Evolutionary conservation across 2,329 filamentous ascomycete genomes (phyloP).

Genomic region (Diaporthe vaccinii): DNA sequence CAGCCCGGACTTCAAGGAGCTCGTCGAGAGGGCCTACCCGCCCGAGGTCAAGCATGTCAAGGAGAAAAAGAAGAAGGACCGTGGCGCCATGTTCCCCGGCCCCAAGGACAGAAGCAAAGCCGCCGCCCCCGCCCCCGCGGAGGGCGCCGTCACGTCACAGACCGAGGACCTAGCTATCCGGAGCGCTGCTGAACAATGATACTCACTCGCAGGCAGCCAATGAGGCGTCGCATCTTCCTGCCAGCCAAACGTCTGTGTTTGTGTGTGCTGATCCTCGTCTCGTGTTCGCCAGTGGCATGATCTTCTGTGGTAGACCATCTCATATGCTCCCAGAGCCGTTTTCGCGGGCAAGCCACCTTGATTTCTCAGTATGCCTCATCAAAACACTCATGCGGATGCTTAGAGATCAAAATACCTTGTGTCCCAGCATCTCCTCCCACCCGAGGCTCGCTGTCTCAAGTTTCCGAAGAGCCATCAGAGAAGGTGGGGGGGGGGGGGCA

Average conservation of each 20-base stretch:
- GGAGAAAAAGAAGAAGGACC: conserved; percentile 83
- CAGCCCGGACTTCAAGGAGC: conserved; percentile 80
- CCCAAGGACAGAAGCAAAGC: conserved; percentile 30
- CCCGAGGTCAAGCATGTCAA: conserved; percentile 76
- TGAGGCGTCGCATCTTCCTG: not conserved
- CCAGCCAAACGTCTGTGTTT: not conserved
- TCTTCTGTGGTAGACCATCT: not conserved
- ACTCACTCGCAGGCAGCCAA: conserved; percentile 3
- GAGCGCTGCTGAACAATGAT: conserved; percentile 21
- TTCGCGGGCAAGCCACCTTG: not conserved
- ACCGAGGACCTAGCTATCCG: conserved; percentile 41
- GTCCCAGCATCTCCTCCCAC: not conserved
- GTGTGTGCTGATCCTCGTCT: not conserved
- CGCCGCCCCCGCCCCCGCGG: conserved; percentile 35
- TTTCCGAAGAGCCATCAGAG: not conserved
- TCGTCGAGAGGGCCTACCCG: conserved; percentile 86
- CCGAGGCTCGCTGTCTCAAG: not conserved
- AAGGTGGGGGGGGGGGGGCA: no score
- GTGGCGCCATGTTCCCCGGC: conserved; percentile 75
- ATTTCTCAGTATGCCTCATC: not conserved
- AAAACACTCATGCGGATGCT: not conserved
- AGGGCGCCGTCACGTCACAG: conserved; percentile 38
- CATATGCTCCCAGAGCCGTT: not conserved
- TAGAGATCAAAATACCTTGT: not conserved
- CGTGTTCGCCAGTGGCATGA: not conserved